Conservation (phyloP, 768 basidiomycete genomes). For the Trametes villosa region DNA sequence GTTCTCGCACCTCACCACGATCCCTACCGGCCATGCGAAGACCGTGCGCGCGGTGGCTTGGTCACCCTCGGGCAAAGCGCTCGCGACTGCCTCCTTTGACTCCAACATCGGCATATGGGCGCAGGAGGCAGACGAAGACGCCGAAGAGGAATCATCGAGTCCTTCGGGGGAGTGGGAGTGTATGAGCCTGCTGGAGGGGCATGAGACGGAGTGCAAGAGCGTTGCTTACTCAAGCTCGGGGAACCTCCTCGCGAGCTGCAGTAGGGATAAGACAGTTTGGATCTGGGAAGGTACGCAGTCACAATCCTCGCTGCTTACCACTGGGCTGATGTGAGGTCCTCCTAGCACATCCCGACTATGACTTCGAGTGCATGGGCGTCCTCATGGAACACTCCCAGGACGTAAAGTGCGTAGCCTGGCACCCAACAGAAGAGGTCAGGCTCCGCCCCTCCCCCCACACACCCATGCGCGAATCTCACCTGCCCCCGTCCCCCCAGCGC, state of each 20-base stretch:
- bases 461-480: not conserved
- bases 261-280: conserved; percentile 98
- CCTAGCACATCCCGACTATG: conserved; percentile 91
- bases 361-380: conserved; percentile 94
- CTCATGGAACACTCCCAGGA: conserved; percentile 98
- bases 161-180: conserved; percentile 70
- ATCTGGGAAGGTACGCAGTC: conserved; percentile 86
- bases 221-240: conserved; percentile 82
- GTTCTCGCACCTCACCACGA: conserved; percentile 64
- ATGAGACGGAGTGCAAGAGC: conserved; percentile 96
- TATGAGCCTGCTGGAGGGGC: conserved; percentile 84
- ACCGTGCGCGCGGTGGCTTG: conserved; percentile 88
- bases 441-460: not conserved
- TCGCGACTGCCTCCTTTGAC: conserved; percentile 95
- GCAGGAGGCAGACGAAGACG: conserved; percentile 53
- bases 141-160: conserved; percentile 30
- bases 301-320: too few species aligned
- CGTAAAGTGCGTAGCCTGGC: conserved; percentile 94
- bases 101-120: conserved; percentile 93
- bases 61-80: conserved; percentile 82
- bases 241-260: conserved; percentile 88
- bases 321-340: too few species aligned
- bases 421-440: conserved; percentile 90
- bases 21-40: conserved; percentile 84
- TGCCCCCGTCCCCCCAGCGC: conserved; percentile 29